These are phyloP conservation scores for Stephania yunnanensis DNA, from an alignment of 164 flowering plant genomes.

Conservation along the genomic window DNA sequence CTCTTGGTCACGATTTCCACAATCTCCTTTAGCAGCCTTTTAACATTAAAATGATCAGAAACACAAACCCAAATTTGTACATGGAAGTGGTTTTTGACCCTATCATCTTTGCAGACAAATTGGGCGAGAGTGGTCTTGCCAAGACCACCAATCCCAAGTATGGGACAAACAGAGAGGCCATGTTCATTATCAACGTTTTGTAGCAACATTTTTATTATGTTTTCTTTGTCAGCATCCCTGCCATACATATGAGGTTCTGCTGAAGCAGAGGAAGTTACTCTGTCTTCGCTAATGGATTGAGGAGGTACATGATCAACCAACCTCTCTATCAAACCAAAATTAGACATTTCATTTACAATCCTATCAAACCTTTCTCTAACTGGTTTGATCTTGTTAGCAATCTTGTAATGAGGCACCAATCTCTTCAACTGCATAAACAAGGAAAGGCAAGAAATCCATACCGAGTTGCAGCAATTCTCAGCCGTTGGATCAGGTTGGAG, in stretches of 20 bases:
- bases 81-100: not conserved
- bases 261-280: not conserved
- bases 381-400: too few species aligned
- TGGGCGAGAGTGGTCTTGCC: too few species aligned
- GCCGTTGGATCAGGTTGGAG: not conserved
- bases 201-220: not conserved
- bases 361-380: not conserved
- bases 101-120: too few species aligned
- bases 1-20: too few species aligned
- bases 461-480: too few species aligned
- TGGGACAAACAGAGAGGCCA: not conserved
- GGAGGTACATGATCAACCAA: not conserved
- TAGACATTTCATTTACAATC: not conserved
- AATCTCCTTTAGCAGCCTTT: too few species aligned
- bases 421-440: too few species aligned
- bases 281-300: not conserved
- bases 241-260: not conserved
- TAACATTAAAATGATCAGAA: too few species aligned
- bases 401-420: too few species aligned
- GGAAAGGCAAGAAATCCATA: too few species aligned
- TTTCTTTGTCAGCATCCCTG: conserved; percentile 6
- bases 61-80: too few species aligned
- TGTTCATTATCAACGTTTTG: not conserved
- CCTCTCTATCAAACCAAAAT: not conserved
- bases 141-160: not conserved